A percentile compares a stretch with the other conserved stretches of the same genome.
These are phyloP conservation scores for Hymenoscyphus occultus DNA, from an alignment of 2,329 filamentous ascomycete species.

Conservation along the genomic window DNA sequence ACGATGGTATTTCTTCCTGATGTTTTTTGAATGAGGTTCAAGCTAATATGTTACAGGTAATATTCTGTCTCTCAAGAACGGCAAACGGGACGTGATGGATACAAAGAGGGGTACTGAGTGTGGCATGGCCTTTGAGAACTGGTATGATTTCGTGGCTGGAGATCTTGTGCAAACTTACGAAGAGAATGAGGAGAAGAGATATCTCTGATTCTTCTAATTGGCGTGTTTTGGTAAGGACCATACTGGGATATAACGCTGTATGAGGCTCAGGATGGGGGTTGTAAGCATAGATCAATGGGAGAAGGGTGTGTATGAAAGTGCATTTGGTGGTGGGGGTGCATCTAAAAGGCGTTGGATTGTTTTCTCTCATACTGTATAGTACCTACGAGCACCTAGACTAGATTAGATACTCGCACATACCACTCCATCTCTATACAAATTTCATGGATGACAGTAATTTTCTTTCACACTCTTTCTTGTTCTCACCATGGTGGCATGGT, in stretches of 20 bases:
- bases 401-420: neutral
- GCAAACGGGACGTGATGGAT: slow-evolving; percentile 86
- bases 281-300: neutral
- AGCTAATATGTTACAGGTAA: slow-evolving; percentile 52
- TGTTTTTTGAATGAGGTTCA: slow-evolving; percentile 19
- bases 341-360: neutral
- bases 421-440: neutral
- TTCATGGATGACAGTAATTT: too few species aligned
- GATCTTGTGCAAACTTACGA: slow-evolving; percentile 89
- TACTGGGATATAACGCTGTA: neutral
- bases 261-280: neutral
- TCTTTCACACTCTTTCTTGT: too few species aligned
- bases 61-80: slow-evolving; percentile 79
- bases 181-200: slow-evolving; percentile 65
- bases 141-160: slow-evolving; percentile 73
- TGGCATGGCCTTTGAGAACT: slow-evolving; percentile 79
- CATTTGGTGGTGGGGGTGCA: neutral
- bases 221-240: neutral
- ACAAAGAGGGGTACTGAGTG: slow-evolving; percentile 95
- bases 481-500: too few species aligned
- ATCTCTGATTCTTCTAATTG: slow-evolving; percentile 20
- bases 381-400: neutral
- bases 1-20: slow-evolving; percentile 64
- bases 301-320: neutral
- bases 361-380: neutral